A percentile compares a stretch with the other conserved stretches of the same genome.
Evolutionary conservation across 805 yeast genomes (phyloP).

Genomic region (Candida ipomoeae): DNA sequence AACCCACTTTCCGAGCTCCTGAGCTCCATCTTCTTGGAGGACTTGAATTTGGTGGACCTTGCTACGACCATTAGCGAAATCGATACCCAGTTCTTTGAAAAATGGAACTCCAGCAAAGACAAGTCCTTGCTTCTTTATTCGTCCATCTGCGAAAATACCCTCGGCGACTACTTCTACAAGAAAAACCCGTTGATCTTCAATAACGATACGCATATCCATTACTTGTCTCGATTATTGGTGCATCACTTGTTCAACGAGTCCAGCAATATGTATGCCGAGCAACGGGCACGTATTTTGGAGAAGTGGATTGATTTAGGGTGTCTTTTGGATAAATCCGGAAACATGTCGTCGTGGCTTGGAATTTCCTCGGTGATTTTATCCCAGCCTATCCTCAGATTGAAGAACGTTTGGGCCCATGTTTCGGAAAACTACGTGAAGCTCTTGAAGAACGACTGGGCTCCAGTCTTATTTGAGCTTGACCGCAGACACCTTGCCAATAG

Average conservation of each 20-base stretch:
- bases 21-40: conserved; percentile 50
- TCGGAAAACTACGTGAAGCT: conserved; percentile 54
- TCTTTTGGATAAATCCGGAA: conserved; percentile 72
- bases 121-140: conserved; percentile 66
- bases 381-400: conserved; percentile 71
- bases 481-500: conserved; percentile 54
- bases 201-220: conserved; percentile 63
- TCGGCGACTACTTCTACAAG: conserved; percentile 35
- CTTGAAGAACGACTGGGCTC: conserved; percentile 83
- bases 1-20: conserved; percentile 27
- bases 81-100: conserved; percentile 56
- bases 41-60: conserved; percentile 46
- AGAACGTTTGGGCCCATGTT: conserved; percentile 71
- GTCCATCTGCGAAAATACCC: conserved; percentile 25
- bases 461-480: conserved; percentile 84
- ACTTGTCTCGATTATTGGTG: conserved; percentile 64
- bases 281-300: conserved; percentile 62
- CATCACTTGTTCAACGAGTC: conserved; percentile 63
- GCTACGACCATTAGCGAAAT: conserved; percentile 64
- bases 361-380: conserved; percentile 81
- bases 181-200: conserved; percentile 77
- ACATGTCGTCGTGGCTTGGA: conserved; percentile 93
- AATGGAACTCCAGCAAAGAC: conserved; percentile 81
- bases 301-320: conserved; percentile 88
- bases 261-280: conserved; percentile 26